These are phyloP conservation scores for Tolypocladium sp. DNA, from an alignment of 2,329 filamentous ascomycete species.

Conservation along the genomic window DNA sequence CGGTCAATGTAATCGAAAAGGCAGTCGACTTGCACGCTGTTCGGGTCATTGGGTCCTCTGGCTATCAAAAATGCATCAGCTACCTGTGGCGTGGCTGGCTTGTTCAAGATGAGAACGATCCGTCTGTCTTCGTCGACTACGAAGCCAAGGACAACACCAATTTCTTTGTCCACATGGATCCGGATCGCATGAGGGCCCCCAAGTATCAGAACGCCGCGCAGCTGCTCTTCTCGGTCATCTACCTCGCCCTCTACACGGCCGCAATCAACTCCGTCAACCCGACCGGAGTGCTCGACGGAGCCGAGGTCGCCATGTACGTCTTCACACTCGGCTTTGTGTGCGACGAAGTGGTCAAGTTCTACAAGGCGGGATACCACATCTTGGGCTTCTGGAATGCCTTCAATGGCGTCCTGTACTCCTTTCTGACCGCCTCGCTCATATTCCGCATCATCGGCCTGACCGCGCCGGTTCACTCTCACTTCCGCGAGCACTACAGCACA, in stretches of 20 bases:
- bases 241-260: conserved; percentile 74
- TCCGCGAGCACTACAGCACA: conserved; percentile 58
- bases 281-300: conserved; percentile 70
- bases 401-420: conserved; percentile 71
- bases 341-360: conserved; percentile 81
- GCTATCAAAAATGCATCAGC: conserved; percentile 90
- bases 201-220: conserved; percentile 88
- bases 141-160: conserved; percentile 67
- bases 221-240: conserved; percentile 74
- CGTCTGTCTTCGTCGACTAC: conserved; percentile 83
- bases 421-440: conserved; percentile 71
- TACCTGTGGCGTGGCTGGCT: conserved; percentile 95
- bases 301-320: conserved; percentile 77
- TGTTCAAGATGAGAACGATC: conserved; percentile 88
- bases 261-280: conserved; percentile 94
- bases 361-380: conserved; percentile 88
- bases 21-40: conserved; percentile 89
- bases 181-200: conserved; percentile 87
- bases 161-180: conserved; percentile 79
- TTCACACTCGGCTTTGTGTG: conserved; percentile 89
- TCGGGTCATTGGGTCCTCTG: conserved; percentile 78
- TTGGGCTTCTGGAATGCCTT: conserved; percentile 97
- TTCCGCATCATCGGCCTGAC: conserved; percentile 70
- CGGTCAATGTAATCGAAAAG: conserved; percentile 84
- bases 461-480: conserved; percentile 36